These are phyloP conservation scores for Penicillium maclennaniae DNA, from an alignment of 495 filamentous ascomycete genomes.

Conservation along the genomic window DNA sequence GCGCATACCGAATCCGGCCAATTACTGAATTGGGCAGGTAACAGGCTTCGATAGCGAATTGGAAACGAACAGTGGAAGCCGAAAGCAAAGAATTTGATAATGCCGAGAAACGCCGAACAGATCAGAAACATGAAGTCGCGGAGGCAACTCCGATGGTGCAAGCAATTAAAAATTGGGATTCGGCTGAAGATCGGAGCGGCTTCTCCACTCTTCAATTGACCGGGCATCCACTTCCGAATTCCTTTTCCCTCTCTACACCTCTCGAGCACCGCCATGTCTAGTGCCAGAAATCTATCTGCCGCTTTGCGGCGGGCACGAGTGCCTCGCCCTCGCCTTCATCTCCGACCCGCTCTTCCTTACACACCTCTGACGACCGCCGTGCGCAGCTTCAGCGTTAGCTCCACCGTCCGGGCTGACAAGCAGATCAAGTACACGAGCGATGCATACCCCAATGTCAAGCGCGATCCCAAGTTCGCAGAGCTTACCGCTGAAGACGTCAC, in stretches of 20 bases:
- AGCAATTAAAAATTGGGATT: slow-evolving; percentile 3
- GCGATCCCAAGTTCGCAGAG: slow-evolving; percentile 66
- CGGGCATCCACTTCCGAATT: slow-evolving; percentile 12
- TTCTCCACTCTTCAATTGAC: slow-evolving; percentile 23
- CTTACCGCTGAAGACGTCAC: slow-evolving; percentile 72
- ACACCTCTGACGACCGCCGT: slow-evolving; percentile 19
- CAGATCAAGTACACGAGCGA: slow-evolving; percentile 74
- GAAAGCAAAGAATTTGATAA: neutral
- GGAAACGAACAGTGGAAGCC: too few species aligned
- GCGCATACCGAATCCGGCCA: neutral
- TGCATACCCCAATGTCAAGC: slow-evolving; percentile 76
- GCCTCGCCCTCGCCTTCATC: slow-evolving; percentile 28
- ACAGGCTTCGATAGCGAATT: neutral
- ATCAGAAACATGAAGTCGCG: neutral
- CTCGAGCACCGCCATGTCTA: slow-evolving; percentile 29
- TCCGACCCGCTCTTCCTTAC: slow-evolving; percentile 22
- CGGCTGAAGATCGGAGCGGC: slow-evolving; percentile 19
- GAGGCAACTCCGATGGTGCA: slow-evolving; percentile 10
- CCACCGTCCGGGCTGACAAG: slow-evolving; percentile 30
- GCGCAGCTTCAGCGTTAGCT: slow-evolving; percentile 36
- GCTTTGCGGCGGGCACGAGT: slow-evolving; percentile 41
- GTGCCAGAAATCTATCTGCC: slow-evolving; percentile 34
- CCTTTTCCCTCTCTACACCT: slow-evolving; percentile 8
- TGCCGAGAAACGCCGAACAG: slow-evolving; percentile 15
- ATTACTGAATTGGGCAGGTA: neutral